Percentiles rank a stretch among this genome's conserved stretches.
Conservation (phyloP, 2,329 filamentous ascomycete species). For the Colletotrichum lini region DNA sequence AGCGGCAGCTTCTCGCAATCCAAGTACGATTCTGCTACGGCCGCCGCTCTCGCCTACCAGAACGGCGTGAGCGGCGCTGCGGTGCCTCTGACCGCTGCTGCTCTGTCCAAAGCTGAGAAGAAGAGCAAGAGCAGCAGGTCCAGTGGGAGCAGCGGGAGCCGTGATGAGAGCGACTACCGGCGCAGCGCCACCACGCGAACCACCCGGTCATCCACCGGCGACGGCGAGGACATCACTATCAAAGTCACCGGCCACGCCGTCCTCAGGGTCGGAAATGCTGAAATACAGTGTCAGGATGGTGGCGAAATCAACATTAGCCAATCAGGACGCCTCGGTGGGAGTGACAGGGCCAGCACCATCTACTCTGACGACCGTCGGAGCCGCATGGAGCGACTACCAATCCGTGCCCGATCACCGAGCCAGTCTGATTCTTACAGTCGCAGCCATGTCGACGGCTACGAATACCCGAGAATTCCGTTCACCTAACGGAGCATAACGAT, state of each 20-base stretch:
- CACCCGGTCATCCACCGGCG: slow-evolving; percentile 64
- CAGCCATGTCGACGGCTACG: slow-evolving; percentile 43
- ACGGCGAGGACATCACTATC: slow-evolving; percentile 72
- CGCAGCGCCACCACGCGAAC: slow-evolving; percentile 74
- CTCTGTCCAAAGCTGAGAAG: slow-evolving; percentile 65
- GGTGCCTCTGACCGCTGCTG: slow-evolving; percentile 69
- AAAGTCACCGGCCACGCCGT: slow-evolving; percentile 70
- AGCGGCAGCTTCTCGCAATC: slow-evolving; percentile 53
- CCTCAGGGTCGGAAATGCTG: slow-evolving; percentile 69
- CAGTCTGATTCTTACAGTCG: slow-evolving; percentile 63
- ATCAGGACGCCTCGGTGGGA: slow-evolving; percentile 58
- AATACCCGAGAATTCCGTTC: slow-evolving; percentile 41
- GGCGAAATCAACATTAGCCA: slow-evolving; percentile 71
- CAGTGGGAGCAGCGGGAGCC: slow-evolving; percentile 71
- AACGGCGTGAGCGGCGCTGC: slow-evolving; percentile 63
- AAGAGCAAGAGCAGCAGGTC: slow-evolving; percentile 67
- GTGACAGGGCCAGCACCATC: slow-evolving; percentile 66
- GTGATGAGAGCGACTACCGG: slow-evolving; percentile 74
- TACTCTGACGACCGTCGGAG: slow-evolving; percentile 65
- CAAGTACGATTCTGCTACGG: slow-evolving; percentile 61
- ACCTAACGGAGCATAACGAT: slow-evolving; percentile 28
- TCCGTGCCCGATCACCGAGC: slow-evolving; percentile 63
- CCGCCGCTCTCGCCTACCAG: slow-evolving; percentile 65
- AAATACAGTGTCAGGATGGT: slow-evolving; percentile 72
- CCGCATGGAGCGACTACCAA: slow-evolving; percentile 60